Conservation (phyloP, 1,284 basidiomycete genomes). For the Puccinia triticina region DNA sequence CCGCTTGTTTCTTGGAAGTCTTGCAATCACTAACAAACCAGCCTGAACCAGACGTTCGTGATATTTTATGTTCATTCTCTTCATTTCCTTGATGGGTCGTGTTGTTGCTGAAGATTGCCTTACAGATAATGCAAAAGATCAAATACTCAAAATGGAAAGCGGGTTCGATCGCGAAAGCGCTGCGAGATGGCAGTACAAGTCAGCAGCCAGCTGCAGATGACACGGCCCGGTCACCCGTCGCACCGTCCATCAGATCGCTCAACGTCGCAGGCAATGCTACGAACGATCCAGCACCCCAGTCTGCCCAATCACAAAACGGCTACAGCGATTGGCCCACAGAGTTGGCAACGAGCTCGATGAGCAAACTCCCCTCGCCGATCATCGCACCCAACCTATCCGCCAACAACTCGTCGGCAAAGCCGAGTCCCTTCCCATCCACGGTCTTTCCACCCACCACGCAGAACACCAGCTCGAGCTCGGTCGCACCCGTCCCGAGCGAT, state of each 20-base stretch:
- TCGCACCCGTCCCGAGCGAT: background rate
- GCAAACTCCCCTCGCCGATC: constrained; percentile 31
- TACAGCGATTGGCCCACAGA: constrained; percentile 15
- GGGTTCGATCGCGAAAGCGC: constrained; percentile 80
- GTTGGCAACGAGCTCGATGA: constrained; percentile 14
- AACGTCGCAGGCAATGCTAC: background rate
- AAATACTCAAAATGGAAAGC: constrained; percentile 92
- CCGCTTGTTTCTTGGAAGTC: constrained; percentile 82
- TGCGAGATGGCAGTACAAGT: constrained; percentile 68
- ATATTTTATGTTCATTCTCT: constrained; percentile 58
- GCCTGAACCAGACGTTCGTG: constrained; percentile 58
- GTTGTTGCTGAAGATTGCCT: constrained; percentile 24
- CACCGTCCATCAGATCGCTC: background rate
- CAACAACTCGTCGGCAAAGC: background rate
- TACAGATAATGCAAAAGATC: constrained; percentile 74
- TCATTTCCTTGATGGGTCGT: constrained; percentile 52
- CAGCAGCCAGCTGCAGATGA: background rate
- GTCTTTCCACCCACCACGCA: constrained; percentile 29
- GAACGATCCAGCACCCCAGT: background rate
- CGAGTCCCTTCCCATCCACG: constrained; percentile 33
- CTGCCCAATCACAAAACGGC: background rate
- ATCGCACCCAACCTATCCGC: background rate
- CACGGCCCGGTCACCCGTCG: background rate
- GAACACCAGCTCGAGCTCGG: background rate
- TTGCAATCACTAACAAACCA: constrained; percentile 71